Evolutionary conservation across 495 filamentous ascomycete species (phyloP).

Genomic region (Elasticomyces elasticus): DNA sequence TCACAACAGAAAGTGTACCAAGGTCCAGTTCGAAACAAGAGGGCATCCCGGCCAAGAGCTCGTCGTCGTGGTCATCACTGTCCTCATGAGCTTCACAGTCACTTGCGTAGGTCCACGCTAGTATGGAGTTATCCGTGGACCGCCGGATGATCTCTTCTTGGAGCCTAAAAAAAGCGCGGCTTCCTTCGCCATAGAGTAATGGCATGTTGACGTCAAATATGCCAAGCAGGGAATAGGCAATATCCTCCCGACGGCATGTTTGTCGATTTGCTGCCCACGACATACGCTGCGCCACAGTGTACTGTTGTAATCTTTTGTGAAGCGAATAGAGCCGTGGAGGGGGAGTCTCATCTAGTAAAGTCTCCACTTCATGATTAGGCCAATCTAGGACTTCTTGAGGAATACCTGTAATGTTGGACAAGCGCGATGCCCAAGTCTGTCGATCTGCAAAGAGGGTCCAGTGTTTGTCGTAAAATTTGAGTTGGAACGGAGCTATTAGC

Average conservation of each 20-base stretch:
- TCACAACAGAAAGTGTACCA: too few species aligned
- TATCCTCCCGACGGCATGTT: slow-evolving; percentile 23
- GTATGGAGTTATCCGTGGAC: slow-evolving; percentile 9
- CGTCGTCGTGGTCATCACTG: background rate
- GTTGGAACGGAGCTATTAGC: slow-evolving; percentile 6
- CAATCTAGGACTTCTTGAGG: background rate
- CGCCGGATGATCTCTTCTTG: slow-evolving; percentile 26
- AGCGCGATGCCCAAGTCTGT: background rate
- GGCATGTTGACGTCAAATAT: slow-evolving; percentile 31
- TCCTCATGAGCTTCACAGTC: too few species aligned
- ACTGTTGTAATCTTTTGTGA: too few species aligned
- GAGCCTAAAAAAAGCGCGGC: slow-evolving; percentile 24
- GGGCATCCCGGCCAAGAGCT: too few species aligned
- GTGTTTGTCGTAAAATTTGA: slow-evolving; percentile 5
- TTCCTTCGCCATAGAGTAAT: slow-evolving; percentile 32
- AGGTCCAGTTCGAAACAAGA: too few species aligned
- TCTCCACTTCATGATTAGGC: background rate
- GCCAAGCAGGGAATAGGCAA: slow-evolving; percentile 29
- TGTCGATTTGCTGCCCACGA: slow-evolving; percentile 11
- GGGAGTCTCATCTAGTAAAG: background rate
- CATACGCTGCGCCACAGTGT: slow-evolving; percentile 15
- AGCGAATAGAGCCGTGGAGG: background rate
- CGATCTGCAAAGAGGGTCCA: slow-evolving; percentile 1
- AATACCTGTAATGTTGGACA: background rate
- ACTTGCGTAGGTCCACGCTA: slow-evolving; percentile 8